These are phyloP conservation scores for Pythium dissotocum DNA, from an alignment of 352 stramenopile genomes.

Conservation along the genomic window DNA sequence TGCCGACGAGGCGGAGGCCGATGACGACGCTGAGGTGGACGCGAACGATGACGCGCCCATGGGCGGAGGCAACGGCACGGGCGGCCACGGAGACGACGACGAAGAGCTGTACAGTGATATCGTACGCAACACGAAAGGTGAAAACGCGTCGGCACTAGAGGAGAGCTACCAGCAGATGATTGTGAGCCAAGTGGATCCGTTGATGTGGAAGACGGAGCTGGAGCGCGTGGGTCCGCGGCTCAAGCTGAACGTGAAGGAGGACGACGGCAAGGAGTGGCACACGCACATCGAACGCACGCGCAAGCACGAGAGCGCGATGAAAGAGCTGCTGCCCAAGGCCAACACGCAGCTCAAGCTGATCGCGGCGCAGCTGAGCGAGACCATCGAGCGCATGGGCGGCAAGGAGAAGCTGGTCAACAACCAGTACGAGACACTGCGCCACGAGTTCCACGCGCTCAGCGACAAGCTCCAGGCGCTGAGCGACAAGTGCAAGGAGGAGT, in stretches of 20 bases:
- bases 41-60: slow-evolving; percentile 30
- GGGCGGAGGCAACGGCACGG: background rate
- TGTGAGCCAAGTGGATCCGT: slow-evolving; percentile 72
- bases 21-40: slow-evolving; percentile 54
- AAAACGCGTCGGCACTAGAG: slow-evolving; percentile 52
- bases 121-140: slow-evolving; percentile 38
- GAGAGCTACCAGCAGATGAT: slow-evolving; percentile 87
- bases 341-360: slow-evolving; percentile 68
- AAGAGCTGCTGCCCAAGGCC: slow-evolving; percentile 52
- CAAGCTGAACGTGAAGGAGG: slow-evolving; percentile 57
- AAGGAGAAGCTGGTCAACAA: slow-evolving; percentile 86
- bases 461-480: slow-evolving; percentile 60
- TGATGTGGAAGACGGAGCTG: slow-evolving; percentile 84
- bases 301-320: slow-evolving; percentile 69
- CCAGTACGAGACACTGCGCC: slow-evolving; percentile 69
- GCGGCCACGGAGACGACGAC: slow-evolving; percentile 33
- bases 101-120: slow-evolving; percentile 73
- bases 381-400: slow-evolving; percentile 52
- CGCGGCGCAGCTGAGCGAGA: slow-evolving; percentile 55
- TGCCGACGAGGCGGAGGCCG: slow-evolving; percentile 73
- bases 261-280: slow-evolving; percentile 79
- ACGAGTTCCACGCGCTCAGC: slow-evolving; percentile 67
- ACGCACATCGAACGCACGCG: slow-evolving; percentile 75
- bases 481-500: slow-evolving; percentile 67
- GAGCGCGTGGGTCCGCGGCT: slow-evolving; percentile 78